Base-by-base conservation (phyloP, 2,329 filamentous ascomycete genomes). In the Aspergillus thermomutatus region DNA sequence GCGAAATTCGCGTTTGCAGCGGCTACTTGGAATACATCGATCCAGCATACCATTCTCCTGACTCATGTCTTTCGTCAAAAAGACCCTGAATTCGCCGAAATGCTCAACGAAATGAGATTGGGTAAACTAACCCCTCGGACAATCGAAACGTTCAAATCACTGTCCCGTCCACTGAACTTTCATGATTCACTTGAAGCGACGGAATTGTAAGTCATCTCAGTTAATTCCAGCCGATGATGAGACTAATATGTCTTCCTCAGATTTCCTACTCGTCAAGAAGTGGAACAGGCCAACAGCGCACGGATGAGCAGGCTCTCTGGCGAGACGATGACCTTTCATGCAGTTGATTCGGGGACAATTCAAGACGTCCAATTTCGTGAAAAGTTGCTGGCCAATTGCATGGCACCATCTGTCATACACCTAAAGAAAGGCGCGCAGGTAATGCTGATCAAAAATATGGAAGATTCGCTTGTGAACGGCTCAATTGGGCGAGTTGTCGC, bases 371-470 rank as follows among this genome's bases (percentile, higher is more conserved):
- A 79, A 0, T 74, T 88, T 40, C 87, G 90, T 31, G 91, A 96
- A 48, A 92, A 87, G 69, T 75, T 97, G 0, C 79, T 99, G 5
- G 75, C 83, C 5, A 96, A 93, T 69, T 96, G 95, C 85, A 97
- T 99, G 90, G 92, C 94, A 0, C 92, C 94, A 0, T 88, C 88
- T 65, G 70, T 76, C 0, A 84, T 99, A 21, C 85, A 89, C 34
- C 77, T 99, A 28, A 97, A 97, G 73, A 88, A 94, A 60, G 91
- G 92, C 9, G 91, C 94, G 0, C 95, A 99, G 71, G 95, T 99
- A 47, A 99, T 99, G 94, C 80, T 99, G n/a, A 97, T 99, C 80
- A 99, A 99, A 75, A 99, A 99, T 66, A 88, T 97, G 77, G 94
- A 99, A 69, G 91, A 96, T 41, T 87, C 85, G 0, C 82, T 99